Evolutionary conservation across 2,329 filamentous ascomycete genomes (phyloP), one percentile per base, ranked within the genome.

Genomic region (Mycosphaerelloides madeirae): DNA sequence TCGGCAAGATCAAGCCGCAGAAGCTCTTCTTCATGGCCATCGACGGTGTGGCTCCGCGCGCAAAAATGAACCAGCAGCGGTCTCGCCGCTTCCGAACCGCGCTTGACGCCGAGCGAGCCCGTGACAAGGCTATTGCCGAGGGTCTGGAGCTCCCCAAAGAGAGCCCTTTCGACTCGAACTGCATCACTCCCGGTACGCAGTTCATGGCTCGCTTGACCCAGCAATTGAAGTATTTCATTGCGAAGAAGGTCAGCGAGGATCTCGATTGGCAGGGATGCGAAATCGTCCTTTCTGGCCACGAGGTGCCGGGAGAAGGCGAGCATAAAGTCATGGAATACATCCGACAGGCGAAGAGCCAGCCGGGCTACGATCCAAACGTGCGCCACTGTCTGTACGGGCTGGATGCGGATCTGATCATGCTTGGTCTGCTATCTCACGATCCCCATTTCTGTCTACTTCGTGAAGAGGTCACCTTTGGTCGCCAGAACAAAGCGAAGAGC

Each of bases 241-340:
- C 87, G 74, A 98, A 98, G 72, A 98, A 98, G 70, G 84, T 98
- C 9, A 93, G 89, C 2, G 91, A 98, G 67, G 93, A 98, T 66
- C 81, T 84, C 37, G 93, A 98, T 61, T 98, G 93, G 93, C 93
- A 98, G 70, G 87, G 87, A 48, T 93, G 94, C 54, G 90, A 97
- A 64, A 84, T 98, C 58, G 89, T 98, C 41, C 78, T 98, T 47
- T 98, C 93, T 5, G 93, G 94, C 43, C 94, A 98, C 64, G 94
- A 98, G 68, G 91, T 97, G 19, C 93, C 93, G 6, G 93, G 93
- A 59, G 94, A 98, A 70, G 93, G 93, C 59, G 93, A 98, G 69
- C 93, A 98, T 75, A 98, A 98, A 73, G 95, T 98, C 69, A 98
- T 98, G 93, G 94, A 98, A 69, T 98, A 98, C 68, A 98, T 98